These are phyloP conservation scores for Teunomyces tritomae DNA, from an alignment of 805 yeast species.

Conservation along the genomic window DNA sequence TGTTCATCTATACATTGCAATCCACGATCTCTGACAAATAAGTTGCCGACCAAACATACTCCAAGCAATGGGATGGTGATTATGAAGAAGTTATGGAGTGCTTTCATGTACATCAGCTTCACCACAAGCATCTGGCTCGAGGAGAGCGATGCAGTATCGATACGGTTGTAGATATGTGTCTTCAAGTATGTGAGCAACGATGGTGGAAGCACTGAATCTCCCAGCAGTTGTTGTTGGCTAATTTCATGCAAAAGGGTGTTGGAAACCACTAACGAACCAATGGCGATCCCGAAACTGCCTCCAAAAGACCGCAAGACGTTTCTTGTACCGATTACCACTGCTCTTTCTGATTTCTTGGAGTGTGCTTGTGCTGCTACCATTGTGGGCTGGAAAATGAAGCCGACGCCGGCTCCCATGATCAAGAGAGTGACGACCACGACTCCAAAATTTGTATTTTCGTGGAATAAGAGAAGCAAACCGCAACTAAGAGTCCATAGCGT, in stretches of 20 bases:
- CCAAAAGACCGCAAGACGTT: constrained; percentile 35
- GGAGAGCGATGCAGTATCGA: constrained; percentile 19
- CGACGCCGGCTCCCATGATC: constrained; percentile 20
- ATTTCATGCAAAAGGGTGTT: constrained; percentile 23
- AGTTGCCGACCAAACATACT: constrained; percentile 27
- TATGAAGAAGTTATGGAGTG: constrained; percentile 33
- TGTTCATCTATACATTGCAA: constrained; percentile 37
- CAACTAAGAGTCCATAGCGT: constrained; percentile 22
- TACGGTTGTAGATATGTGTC: constrained; percentile 22
- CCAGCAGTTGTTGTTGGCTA: constrained; percentile 7
- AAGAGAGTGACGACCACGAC: constrained; percentile 22
- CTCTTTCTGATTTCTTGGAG: constrained; percentile 29
- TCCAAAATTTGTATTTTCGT: constrained; percentile 16
- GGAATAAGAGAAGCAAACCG: constrained; percentile 23
- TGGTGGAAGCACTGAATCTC: constrained; percentile 3
- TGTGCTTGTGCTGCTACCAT: constrained; percentile 29
- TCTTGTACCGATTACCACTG: constrained; percentile 32
- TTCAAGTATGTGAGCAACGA: constrained; percentile 19
- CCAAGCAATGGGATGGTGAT: constrained; percentile 34
- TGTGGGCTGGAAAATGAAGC: constrained; percentile 25
- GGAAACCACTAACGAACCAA: constrained; percentile 27
- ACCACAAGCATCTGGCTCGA: constrained; percentile 20
- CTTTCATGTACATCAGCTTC: constrained; percentile 27
- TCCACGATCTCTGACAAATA: constrained; percentile 35
- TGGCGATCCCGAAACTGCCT: constrained; percentile 33